These are phyloP conservation scores for Ochetophila trinervis DNA, from an alignment of 306 rosid genomes.

Conservation along the genomic window DNA sequence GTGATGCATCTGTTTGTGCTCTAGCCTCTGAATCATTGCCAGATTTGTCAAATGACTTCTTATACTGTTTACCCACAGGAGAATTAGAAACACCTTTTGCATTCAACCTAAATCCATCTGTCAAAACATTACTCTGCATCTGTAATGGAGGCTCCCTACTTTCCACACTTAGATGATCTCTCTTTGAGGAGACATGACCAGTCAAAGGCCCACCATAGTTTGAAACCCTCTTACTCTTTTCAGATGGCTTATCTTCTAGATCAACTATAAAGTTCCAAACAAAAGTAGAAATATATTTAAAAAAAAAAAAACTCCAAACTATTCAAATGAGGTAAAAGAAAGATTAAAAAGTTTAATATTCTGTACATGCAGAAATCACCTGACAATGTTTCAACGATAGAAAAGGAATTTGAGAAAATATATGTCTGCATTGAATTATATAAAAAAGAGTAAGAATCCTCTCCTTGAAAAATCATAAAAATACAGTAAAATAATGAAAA, in stretches of 20 bases:
- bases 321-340: slow-evolving; percentile 8
- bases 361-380: slow-evolving; percentile 51
- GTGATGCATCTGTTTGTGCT: slow-evolving; percentile 41
- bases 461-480: not conserved
- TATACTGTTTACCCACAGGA: slow-evolving; percentile 34
- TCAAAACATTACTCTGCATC: slow-evolving; percentile 44
- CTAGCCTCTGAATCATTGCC: slow-evolving; percentile 39
- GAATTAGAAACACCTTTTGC: slow-evolving; percentile 45
- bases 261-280: slow-evolving; percentile 50
- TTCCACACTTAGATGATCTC: slow-evolving; percentile 46
- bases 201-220: slow-evolving; percentile 37
- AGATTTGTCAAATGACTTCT: slow-evolving; percentile 38
- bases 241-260: slow-evolving; percentile 56
- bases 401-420: slow-evolving; percentile 80
- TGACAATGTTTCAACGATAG: slow-evolving; percentile 85
- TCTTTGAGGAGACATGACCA: slow-evolving; percentile 32
- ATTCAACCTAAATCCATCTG: slow-evolving; percentile 52
- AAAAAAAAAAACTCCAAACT: slow-evolving; percentile 21
- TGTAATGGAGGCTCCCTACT: slow-evolving; percentile 53
- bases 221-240: slow-evolving; percentile 53
- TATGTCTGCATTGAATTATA: slow-evolving; percentile 69
- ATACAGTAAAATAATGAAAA: slow-evolving; percentile 17
- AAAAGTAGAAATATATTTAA: not conserved
- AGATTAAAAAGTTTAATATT: slow-evolving; percentile 22
- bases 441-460: slow-evolving; percentile 11